Percentiles rank a stretch among this genome's conserved stretches.
phyloP scores from a whole-genome alignment of 148 eudicot species.

The Heliosperma pusillum region DNA sequence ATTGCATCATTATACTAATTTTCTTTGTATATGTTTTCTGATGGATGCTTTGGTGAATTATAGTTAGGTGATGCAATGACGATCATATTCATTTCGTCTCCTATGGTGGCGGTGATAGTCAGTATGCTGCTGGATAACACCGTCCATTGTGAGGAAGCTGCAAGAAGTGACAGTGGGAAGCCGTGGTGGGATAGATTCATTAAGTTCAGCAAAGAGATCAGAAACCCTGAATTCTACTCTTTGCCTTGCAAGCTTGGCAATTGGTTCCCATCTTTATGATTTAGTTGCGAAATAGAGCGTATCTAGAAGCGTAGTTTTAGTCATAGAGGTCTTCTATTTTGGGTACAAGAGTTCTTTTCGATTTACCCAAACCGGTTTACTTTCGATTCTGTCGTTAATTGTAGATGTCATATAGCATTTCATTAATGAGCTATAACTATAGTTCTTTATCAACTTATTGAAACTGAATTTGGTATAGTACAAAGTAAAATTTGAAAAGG shows the following conservation, averaged over 20 bases:
- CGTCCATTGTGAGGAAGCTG: slow-evolving; percentile 31
- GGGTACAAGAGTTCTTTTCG: not conserved
- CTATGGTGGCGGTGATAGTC: slow-evolving; percentile 46
- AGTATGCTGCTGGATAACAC: slow-evolving; percentile 55
- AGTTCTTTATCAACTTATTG: not conserved
- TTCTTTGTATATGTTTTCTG: no score
- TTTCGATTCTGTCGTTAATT: not conserved
- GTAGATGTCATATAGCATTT: not conserved
- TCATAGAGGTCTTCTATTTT: not conserved
- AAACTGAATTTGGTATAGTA: not conserved
- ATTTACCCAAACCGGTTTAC: not conserved
- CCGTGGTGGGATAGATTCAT: slow-evolving; percentile 74
- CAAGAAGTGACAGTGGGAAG: slow-evolving; percentile 56
- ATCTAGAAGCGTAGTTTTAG: not conserved
- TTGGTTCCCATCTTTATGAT: slow-evolving; percentile 58
- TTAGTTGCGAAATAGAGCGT: slow-evolving; percentile 2
- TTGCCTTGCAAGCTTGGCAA: slow-evolving; percentile 57
- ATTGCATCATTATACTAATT: no score
- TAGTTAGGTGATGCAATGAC: slow-evolving; percentile 59
- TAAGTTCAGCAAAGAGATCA: slow-evolving; percentile 48
- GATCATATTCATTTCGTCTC: slow-evolving; percentile 48
- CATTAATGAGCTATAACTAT: not conserved
- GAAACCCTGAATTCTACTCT: slow-evolving; percentile 70
- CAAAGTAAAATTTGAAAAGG: no score
- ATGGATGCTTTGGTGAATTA: not conserved